Evolutionary conservation across 164 flowering plant genomes (phyloP), one percentile per base, ranked within the genome.

Genomic region (Stephania japonica): DNA sequence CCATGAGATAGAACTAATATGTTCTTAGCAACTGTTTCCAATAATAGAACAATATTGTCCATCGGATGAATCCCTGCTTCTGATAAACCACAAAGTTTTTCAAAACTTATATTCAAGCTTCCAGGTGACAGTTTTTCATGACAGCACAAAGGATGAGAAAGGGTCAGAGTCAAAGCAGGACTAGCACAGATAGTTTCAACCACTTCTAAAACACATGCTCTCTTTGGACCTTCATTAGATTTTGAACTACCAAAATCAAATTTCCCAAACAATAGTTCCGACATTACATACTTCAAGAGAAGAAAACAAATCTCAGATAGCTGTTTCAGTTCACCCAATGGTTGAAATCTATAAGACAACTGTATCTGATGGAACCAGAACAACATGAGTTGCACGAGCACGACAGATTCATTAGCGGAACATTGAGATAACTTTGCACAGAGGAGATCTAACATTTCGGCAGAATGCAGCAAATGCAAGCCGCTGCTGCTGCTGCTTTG

Each of bases 351-450:
- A 72, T 71, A 81, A 63, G 83, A 83, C 43, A 70, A 70, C 63
- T 66, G 85, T 77, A 87, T 71, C 78, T 88, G 93, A 80, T 84
- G 77, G 44, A 85, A 67, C 91, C 96, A 95, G 80, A 91, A 95
- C 25, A 95, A 84, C 73, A 89, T 75, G 77, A 84, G 85, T 63
- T 83, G 86, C 64, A 95, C 70, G 72, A 85, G 81, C 24, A 86
- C 80, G 71, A 85, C 43, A 11, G 74, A 74, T 62, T 72, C 74
- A 81, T 83, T 87, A 78, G 70, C 42, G 62, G 78, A 71, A 63
- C 68, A 69, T 49, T 79, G 83, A 25, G 84, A 83, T 3, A 91
- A 69, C 75, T 88, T 95, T 56, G 72, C 76, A 68, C 83, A 62
- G 72, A 92, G 89, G 76, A 93, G 69, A 63, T 85, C 84, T 32